Evolutionary conservation across 768 basidiomycete species (phyloP), one percentile per base, ranked within the genome.

Genomic region (Tulasnella calospora): DNA sequence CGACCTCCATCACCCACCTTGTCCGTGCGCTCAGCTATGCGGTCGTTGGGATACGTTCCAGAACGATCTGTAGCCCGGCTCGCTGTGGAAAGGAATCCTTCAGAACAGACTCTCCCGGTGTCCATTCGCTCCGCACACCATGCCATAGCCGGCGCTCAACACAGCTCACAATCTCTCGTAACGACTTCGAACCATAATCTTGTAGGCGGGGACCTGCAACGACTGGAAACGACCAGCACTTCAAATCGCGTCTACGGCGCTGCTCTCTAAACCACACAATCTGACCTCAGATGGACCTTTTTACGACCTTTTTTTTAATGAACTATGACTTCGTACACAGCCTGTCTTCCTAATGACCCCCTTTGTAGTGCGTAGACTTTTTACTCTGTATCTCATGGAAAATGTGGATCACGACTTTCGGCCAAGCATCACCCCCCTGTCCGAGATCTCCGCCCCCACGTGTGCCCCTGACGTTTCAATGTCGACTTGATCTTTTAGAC

Each of bases 1-100:
- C 74, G 74, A 7, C 74, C 74, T 15, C 74, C 74, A 41, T 76
- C 74, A 38, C 74, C 74, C 15, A 51, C 74, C 46, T 27, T 76
- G 17, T 76, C 74, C 51, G 74, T 76, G 33, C 33, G 35, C 44
- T 76, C 74, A 13, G 74, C 74, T 5, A 55, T 76, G 74, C 44
- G 55, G 17, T 41, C 74, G 4, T 23, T 76, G 15, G 74, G 74
- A 36, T 76, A 76, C 74, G 35, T 57, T 15, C 35, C 74, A 47
- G 44, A 47, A 40, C 74, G 74, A 27, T 30, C 27, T 44, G 38
- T 36, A 6, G 5, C 51, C 6, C 47, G 27, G 44, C 74, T 36
- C 8, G 8, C 71, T 8, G n/a, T 36, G n/a, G 36, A 71, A 15
- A 71, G 41, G 35, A 71, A 57, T 57, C 55, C 55, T n/a, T 57